Conservation (phyloP, 805 yeast genomes). For the Candida railenensis region DNA sequence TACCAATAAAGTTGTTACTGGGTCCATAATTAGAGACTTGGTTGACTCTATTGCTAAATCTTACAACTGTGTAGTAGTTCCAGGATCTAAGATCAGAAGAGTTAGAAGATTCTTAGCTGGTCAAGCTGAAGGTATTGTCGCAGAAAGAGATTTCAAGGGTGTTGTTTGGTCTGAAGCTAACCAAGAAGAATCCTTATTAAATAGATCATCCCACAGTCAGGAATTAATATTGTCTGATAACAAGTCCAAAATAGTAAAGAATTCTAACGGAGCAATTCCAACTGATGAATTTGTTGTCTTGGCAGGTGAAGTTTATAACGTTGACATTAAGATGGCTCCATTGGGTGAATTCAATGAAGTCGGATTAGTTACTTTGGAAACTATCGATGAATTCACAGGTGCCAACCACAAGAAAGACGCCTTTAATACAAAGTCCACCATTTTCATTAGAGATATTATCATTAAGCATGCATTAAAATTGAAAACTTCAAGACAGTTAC, state of each 20-base stretch:
- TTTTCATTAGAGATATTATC: constrained; percentile 86
- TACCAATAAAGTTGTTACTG: constrained; percentile 50
- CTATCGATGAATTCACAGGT: constrained; percentile 63
- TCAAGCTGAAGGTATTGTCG: constrained; percentile 88
- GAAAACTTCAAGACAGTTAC: constrained; percentile 67
- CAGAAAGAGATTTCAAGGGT: constrained; percentile 90
- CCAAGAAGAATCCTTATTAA: constrained; percentile 62
- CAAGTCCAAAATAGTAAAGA: constrained; percentile 7
- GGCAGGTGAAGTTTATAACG: constrained; percentile 82
- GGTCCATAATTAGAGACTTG: constrained; percentile 64
- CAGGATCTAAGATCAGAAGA: constrained; percentile 91
- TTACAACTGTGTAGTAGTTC: constrained; percentile 82
- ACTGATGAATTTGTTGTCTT: constrained; percentile 66
- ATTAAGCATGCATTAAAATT: constrained; percentile 74
- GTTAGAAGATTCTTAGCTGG: constrained; percentile 93
- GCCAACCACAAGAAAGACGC: constrained; percentile 52
- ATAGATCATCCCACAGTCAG: constrained; percentile 28
- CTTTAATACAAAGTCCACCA: constrained; percentile 62
- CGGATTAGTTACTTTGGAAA: constrained; percentile 69
- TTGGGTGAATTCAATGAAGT: constrained; percentile 50
- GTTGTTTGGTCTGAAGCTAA: constrained; percentile 84
- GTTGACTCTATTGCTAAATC: constrained; percentile 87
- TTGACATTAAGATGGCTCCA: constrained; percentile 83
- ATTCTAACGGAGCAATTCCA: constrained; percentile 61
- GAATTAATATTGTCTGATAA: constrained; percentile 10